A percentile compares a stretch with the other conserved stretches of the same genome.
Evolutionary conservation across 257 asterid genomes (phyloP).

Genomic region (Penstemon barbatus): DNA sequence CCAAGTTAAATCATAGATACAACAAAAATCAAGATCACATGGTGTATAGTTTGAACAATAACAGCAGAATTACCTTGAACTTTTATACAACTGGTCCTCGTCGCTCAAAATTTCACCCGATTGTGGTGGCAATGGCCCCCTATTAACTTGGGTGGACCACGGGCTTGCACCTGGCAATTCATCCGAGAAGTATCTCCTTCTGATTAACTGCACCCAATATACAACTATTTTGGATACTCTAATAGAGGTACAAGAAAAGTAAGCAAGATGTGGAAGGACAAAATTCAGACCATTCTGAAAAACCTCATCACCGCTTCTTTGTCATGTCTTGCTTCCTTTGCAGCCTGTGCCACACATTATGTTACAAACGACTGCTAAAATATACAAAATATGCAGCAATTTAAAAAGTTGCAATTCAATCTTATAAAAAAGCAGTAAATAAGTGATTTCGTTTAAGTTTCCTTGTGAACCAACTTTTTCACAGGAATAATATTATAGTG

Average conservation of each 20-base stretch:
- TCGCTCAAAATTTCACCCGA: slow-evolving; percentile 74
- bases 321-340: slow-evolving; percentile 92
- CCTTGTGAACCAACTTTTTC: background rate
- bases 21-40: too few relatives aligned
- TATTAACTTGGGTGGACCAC: slow-evolving; percentile 56
- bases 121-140: slow-evolving; percentile 37
- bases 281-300: slow-evolving; percentile 68
- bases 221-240: slow-evolving; percentile 25
- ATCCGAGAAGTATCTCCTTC: slow-evolving; percentile 97
- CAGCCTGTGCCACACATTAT: slow-evolving; percentile 60
- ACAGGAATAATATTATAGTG: too few relatives aligned
- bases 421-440: slow-evolving; percentile 5
- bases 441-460: background rate
- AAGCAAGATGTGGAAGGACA: slow-evolving; percentile 19
- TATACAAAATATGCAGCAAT: background rate
- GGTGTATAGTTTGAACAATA: too few relatives aligned
- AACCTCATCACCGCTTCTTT: slow-evolving; percentile 90
- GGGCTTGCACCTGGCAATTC: slow-evolving; percentile 73
- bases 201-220: slow-evolving; percentile 65
- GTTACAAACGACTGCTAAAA: background rate
- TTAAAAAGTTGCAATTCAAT: background rate
- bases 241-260: slow-evolving; percentile 10
- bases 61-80: slow-evolving; percentile 43
- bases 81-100: slow-evolving; percentile 65
- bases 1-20: too few relatives aligned